Evolutionary conservation across 208 protist species (phyloP).

Genomic region (Herpetomonas tarakana): DNA sequence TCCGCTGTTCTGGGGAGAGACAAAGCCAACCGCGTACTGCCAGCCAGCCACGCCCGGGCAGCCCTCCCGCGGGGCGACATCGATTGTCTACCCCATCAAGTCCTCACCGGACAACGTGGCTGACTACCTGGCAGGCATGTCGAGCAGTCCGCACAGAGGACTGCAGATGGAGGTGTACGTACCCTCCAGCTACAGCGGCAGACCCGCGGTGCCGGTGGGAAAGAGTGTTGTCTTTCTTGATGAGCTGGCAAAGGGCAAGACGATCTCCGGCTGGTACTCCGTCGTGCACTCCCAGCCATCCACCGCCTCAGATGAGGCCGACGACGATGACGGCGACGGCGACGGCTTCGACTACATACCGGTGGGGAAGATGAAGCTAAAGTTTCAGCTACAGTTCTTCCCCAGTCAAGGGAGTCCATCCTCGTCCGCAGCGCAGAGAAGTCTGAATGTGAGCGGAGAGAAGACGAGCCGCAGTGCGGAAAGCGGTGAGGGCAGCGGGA

Average conservation of each 20-base stretch:
- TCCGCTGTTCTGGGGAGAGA: slow-evolving; percentile 80
- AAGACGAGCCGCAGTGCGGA: too few relatives aligned
- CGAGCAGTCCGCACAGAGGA: slow-evolving; percentile 40
- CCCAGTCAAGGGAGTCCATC: too few relatives aligned
- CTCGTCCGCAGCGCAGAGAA: too few relatives aligned
- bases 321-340: not conserved
- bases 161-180: slow-evolving; percentile 78
- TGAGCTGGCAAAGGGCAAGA: slow-evolving; percentile 26
- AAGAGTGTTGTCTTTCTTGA: slow-evolving; percentile 54
- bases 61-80: slow-evolving; percentile 33
- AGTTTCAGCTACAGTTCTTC: slow-evolving; percentile 46
- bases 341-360: slow-evolving; percentile 14
- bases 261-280: slow-evolving; percentile 69
- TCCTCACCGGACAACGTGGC: slow-evolving; percentile 38
- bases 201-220: slow-evolving; percentile 53
- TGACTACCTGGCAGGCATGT: slow-evolving; percentile 67
- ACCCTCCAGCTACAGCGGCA: slow-evolving; percentile 78
- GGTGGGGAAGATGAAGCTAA: slow-evolving; percentile 55
- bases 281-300: slow-evolving; percentile 39
- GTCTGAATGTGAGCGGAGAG: too few relatives aligned
- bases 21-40: slow-evolving; percentile 46
- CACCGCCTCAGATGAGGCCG: not conserved
- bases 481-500: too few relatives aligned
- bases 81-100: slow-evolving; percentile 79
- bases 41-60: slow-evolving; percentile 62